phyloP scores from a whole-genome alignment of 2,329 filamentous ascomycete genomes.

The Fusarium globosum region DNA sequence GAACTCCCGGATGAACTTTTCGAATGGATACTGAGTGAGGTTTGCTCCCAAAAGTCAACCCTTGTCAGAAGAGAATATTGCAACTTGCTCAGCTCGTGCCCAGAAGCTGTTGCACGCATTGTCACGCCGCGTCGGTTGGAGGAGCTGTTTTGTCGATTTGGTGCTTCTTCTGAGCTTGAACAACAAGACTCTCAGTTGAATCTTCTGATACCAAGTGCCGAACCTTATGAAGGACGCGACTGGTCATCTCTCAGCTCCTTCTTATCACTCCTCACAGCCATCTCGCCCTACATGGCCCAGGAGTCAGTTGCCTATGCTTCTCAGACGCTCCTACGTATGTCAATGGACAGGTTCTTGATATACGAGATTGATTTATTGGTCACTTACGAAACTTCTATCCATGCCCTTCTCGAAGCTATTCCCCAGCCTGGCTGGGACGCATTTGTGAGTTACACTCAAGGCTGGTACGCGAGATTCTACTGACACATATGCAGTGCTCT shows the following conservation, averaged over 20 bases:
- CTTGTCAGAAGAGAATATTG: constrained; percentile 71
- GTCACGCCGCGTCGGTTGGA: constrained; percentile 60
- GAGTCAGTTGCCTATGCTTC: constrained; percentile 54
- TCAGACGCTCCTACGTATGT: constrained; percentile 64
- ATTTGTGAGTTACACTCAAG: constrained; percentile 52
- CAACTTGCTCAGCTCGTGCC: constrained; percentile 61
- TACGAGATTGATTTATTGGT: constrained; percentile 55
- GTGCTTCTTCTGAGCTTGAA: constrained; percentile 62
- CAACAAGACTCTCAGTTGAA: constrained; percentile 38
- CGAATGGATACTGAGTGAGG: constrained; percentile 72
- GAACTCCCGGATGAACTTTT: constrained; percentile 72
- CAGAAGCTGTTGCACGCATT: constrained; percentile 56
- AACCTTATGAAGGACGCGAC: constrained; percentile 53
- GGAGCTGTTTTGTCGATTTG: constrained; percentile 67
- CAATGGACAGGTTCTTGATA: constrained; percentile 63
- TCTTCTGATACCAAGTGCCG: constrained; percentile 36
- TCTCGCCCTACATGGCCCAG: constrained; percentile 52
- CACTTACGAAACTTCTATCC: constrained; percentile 56
- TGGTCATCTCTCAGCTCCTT: constrained; percentile 60
- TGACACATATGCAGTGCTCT: constrained; percentile 56
- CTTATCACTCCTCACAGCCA: constrained; percentile 54
- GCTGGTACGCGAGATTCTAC: not conserved
- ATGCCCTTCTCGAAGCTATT: constrained; percentile 57
- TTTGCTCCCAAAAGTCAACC: constrained; percentile 65
- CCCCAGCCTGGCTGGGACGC: constrained; percentile 51